Base-by-base conservation (phyloP, 2,329 filamentous ascomycete genomes). In the Diaporthe sp. region DNA sequence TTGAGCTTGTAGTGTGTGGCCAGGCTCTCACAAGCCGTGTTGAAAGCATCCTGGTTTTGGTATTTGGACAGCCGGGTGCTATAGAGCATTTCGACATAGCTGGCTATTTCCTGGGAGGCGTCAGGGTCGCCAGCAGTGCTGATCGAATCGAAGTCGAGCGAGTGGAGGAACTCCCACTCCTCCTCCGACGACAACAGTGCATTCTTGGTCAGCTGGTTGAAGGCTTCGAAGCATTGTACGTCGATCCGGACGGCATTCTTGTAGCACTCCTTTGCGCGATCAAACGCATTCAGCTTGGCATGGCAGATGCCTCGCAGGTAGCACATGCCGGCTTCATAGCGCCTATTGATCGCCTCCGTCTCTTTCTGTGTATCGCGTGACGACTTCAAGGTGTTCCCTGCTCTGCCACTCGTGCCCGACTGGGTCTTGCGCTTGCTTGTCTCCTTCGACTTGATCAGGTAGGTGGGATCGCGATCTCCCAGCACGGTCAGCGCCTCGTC, bases 121-220 rank as follows among this genome's bases (percentile, higher is more conserved):
- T 79, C 79, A 22, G 79, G 86, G 78, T 95, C 92, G 42, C 91
- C 90, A 2, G 87, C 86, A 1, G 93, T 90, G 9, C 88, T 88
- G 77, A 98, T 93, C 28, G 93, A 92, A 83, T 98, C 95, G 82
- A 99, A 99, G 84, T 98, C 92, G 31, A 98, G 89, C 71, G 94
- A 95, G 79, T 97, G 93, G 58, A 98, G 89, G 77, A 98, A 98
- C 68, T 93, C 90, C 90, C 96, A 95, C 82, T 98, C 96, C 84
- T 98, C 96, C 49, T 94, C 92, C 0, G 92, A 92, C 65, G 91
- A 92, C 91, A 99, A 94, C 77, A 99, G 89, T 28, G 94, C 94
- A 85, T 99, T 99, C 86, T 95, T 95, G 92, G 98, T 98, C 73
- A 99, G 90, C 86, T 98, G 96, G 80, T 98, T 96, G 82, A 99